Evolutionary conservation across 768 basidiomycete genomes (phyloP).

Genomic region (Crepidotus variabilis): DNA sequence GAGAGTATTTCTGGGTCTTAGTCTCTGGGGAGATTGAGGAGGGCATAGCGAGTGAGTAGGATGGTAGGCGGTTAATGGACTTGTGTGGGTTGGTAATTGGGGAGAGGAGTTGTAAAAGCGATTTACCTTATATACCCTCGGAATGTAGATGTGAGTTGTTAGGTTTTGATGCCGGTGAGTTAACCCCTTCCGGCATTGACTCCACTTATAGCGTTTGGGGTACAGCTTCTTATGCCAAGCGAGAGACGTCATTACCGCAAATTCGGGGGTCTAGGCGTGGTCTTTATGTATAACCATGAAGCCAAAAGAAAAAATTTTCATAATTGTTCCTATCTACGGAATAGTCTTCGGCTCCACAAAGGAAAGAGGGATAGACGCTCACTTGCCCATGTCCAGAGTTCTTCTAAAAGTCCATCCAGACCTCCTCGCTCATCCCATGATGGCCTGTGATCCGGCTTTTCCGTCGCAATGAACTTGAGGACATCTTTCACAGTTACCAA

Average conservation of each 20-base stretch:
- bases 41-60: slow-evolving; percentile 18
- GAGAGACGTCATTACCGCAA: neutral
- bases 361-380: slow-evolving; percentile 31
- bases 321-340: slow-evolving; percentile 21
- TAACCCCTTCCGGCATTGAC: neutral
- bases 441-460: slow-evolving; percentile 46
- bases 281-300: neutral
- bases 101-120: neutral
- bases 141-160: neutral
- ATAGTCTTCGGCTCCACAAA: slow-evolving; percentile 32
- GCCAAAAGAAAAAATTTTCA: neutral
- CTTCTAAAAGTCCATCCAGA: slow-evolving; percentile 61
- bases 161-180: neutral
- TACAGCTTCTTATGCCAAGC: neutral
- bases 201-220: neutral
- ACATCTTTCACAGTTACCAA: slow-evolving; percentile 97
- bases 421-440: slow-evolving; percentile 64
- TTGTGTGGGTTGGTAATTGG: neutral
- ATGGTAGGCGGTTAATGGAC: neutral
- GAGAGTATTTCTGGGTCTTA: slow-evolving; percentile 37
- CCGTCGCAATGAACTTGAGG: slow-evolving; percentile 73
- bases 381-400: slow-evolving; percentile 54
- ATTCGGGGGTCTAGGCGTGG: neutral
- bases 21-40: slow-evolving; percentile 16
- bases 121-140: neutral